Percentiles rank a stretch among this genome's conserved stretches.
Evolutionary conservation across 2,329 filamentous ascomycete species (phyloP).

Genomic region (Microdochium nivale): DNA sequence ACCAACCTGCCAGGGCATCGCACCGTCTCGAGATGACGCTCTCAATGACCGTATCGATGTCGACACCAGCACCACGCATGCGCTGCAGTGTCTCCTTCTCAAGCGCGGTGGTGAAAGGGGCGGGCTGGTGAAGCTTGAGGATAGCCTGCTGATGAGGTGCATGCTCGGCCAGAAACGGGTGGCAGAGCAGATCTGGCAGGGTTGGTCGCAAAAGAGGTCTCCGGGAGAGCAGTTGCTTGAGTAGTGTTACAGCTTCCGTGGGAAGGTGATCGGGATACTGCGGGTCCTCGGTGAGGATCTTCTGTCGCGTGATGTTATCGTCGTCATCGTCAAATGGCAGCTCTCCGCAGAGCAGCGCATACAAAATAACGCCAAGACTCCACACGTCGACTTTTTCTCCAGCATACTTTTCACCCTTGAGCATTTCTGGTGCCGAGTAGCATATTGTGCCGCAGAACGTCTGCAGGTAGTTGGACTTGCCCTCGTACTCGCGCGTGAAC

Average conservation of each 20-base stretch:
- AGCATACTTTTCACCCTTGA: constrained; percentile 96
- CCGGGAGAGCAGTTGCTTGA: constrained; percentile 80
- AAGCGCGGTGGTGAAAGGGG: constrained; percentile 75
- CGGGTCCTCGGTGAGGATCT: constrained; percentile 79
- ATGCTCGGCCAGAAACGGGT: constrained; percentile 82
- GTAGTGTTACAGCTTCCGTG: constrained; percentile 65
- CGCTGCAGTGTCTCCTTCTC: constrained; percentile 88
- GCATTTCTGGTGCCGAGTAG: constrained; percentile 97
- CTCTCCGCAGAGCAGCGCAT: constrained; percentile 73
- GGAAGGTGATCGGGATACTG: constrained; percentile 76
- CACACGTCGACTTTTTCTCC: constrained; percentile 97
- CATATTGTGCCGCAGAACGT: constrained; percentile 97
- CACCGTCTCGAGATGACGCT: constrained; percentile 86
- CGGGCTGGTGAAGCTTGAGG: constrained; percentile 68
- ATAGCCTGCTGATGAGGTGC: constrained; percentile 85
- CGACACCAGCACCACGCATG: constrained; percentile 88
- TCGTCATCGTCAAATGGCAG: constrained; percentile 95
- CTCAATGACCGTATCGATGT: constrained; percentile 90
- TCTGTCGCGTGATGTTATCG: constrained; percentile 75
- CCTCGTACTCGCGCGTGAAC: constrained; percentile 95
- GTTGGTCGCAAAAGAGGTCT: constrained; percentile 75
- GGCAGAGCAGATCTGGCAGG: constrained; percentile 74
- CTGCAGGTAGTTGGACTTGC: constrained; percentile 86
- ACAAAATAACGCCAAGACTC: constrained; percentile 80
- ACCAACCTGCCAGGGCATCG: constrained; percentile 89